Evolutionary conservation across 2,329 filamentous ascomycete genomes (phyloP), one percentile per base, ranked within the genome.

Genomic region (Microascus cirrosus): DNA sequence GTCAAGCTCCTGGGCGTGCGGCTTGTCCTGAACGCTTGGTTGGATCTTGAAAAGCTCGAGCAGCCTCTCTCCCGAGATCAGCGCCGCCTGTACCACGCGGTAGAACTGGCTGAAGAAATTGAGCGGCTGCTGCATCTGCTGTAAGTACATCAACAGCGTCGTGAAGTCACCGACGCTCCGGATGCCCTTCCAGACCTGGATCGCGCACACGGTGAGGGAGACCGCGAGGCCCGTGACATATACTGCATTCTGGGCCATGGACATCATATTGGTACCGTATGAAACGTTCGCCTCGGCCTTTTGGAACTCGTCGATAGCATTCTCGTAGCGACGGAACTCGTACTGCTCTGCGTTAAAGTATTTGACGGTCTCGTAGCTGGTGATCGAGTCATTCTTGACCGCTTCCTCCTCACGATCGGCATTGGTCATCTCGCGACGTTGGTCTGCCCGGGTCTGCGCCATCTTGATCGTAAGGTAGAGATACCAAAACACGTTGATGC

Each of bases 351-450:
- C 89, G 64, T 93, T 93, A 77, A 94, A 94, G 66, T 93, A 93
- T 69, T 93, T 94, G 68, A 93, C 89, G 1, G 89, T 93, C 74
- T 99, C 94, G 70, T 97, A 99, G n/a, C 91, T 95, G 61, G 94
- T 91, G 76, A 99, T 94, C 0, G 94, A 97, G 70, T 99, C 94
- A 68, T 96, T 97, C 73, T 97, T 97, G 64, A 97, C 91, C 7
- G 94, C 94, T 71, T 96, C 93, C 72, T 96, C 91, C 72, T 96
- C 91, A 62, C 94, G 83, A 64, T 94, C 91, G 15, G 91, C 90
- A 68, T 96, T 97, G 55, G 93, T 93, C 87, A 96, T 96, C 67
- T 93, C 84, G 60, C 94, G 83, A 65, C 94, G 85, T 65, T 96
- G 90, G 66, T 95, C 90, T 7, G 92, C 90, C 65, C 94, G 83